Base-by-base conservation (phyloP, 805 yeast species). In the Candida ulmi region DNA sequence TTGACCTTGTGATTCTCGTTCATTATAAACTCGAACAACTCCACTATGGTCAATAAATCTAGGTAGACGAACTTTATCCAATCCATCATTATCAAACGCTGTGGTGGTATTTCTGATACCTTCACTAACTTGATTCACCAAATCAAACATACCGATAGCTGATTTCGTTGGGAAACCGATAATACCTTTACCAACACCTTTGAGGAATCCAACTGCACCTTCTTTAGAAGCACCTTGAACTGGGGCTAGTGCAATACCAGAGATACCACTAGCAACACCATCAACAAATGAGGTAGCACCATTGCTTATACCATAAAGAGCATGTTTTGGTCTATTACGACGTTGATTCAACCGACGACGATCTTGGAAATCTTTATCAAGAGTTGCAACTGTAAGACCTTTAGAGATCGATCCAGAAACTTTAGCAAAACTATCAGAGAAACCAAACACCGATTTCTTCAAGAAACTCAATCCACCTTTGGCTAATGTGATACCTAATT, bases 161-260 rank as follows among this genome's bases (percentile, higher is more conserved):
- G 98, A 87, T 66, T 93, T 93, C 0, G 99, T 90, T 0, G 99
- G 99, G 24, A 95, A 64, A 0, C 99, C 99, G 41, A 93, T 77
- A n/a, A 95, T 55, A 11, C 99, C 99, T 53, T 82, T 85, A 4
- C 99, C 99, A 4, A 93, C 56, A 2, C 99, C 99, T 56, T 81
- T 87, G 64, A 93, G 78, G 58, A 93, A 91, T 0, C 99, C 99
- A 3, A 80, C 67, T 0, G 98, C 79, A 5, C 99, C 99, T 29
- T 82, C 95, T 39, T 76, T 70, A n/a, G 74, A 70, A 0, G 95
- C 95, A 8, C 98, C 99, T 51, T 83, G 83, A 42, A 86, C 72
- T 2, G 99, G 99, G 8, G 91, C 93, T 24, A 79, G 66, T 0
- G 98, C 99, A 29, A 93, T 66, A 1, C 99, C 99, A 2, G 87